phyloP scores from a whole-genome alignment of 2,329 filamentous ascomycete species.

The Teratosphaeriaceae sp. region DNA sequence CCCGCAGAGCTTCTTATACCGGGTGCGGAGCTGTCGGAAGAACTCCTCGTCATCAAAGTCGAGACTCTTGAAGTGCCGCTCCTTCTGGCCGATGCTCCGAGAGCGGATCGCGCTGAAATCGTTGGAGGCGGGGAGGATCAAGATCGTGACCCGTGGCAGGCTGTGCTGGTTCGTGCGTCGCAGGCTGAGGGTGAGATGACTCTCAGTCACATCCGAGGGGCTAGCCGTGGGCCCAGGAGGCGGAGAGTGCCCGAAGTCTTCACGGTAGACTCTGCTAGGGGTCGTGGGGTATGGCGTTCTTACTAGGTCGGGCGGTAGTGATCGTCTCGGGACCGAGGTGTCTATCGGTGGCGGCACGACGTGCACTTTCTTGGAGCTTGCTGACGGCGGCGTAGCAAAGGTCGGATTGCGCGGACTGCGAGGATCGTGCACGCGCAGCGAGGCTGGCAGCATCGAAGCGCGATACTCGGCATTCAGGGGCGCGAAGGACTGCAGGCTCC shows the following conservation, averaged over 20 bases:
- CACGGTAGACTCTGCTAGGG: conserved; percentile 14
- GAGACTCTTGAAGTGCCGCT: conserved; percentile 18
- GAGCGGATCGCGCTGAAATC: conserved; percentile 19
- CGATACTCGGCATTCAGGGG: conserved; percentile 11
- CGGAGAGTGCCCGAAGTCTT: conserved; percentile 18
- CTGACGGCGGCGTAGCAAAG: conserved; percentile 8
- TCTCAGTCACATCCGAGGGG: conserved; percentile 15
- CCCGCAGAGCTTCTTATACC: conserved; percentile 23
- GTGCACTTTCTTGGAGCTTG: conserved; percentile 22
- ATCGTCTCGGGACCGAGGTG: conserved; percentile 15
- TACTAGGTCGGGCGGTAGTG: conserved; percentile 23
- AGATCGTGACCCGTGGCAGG: conserved; percentile 16
- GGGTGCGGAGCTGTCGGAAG: conserved; percentile 22
- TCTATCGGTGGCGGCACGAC: conserved; percentile 30
- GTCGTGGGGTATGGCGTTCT: conserved; percentile 28
- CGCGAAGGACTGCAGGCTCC: conserved; percentile 12
- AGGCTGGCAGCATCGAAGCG: conserved; percentile 16
- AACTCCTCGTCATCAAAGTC: conserved; percentile 30
- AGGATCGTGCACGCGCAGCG: conserved; percentile 18
- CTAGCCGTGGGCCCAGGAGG: conserved; percentile 4
- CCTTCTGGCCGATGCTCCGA: conserved; percentile 10
- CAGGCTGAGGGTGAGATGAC: conserved; percentile 27
- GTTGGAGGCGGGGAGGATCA: conserved; percentile 26
- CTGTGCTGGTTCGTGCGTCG: conserved; percentile 21
- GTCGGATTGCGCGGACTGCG: conserved; percentile 17